Evolutionary conservation across 257 asterid species (phyloP).

Genomic region (Primulina huaijiensis): DNA sequence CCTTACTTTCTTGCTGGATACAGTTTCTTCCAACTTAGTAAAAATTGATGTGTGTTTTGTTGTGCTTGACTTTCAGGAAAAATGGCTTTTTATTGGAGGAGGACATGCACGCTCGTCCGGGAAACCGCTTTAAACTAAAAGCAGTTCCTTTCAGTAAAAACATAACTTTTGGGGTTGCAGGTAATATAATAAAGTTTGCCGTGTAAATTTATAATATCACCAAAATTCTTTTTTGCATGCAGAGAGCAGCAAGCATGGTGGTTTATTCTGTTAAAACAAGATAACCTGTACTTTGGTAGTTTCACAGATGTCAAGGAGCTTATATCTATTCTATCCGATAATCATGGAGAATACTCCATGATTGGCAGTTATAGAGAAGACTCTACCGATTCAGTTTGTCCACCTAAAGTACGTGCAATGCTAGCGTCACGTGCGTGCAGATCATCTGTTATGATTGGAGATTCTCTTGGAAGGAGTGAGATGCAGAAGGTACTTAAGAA

Average conservation of each 20-base stretch:
- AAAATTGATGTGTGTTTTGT: constrained; percentile 12
- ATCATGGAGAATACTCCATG: constrained; percentile 77
- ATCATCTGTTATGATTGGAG: constrained; percentile 89
- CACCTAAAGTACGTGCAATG: constrained; percentile 87
- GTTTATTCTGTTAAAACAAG: not conserved
- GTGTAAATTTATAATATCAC: not conserved
- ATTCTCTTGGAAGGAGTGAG: constrained; percentile 78
- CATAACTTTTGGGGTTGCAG: constrained; percentile 74
- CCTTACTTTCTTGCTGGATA: constrained; percentile 9
- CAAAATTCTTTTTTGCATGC: constrained; percentile 5
- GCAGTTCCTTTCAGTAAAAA: constrained; percentile 98
- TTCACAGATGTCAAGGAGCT: constrained; percentile 77
- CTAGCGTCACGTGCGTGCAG: constrained; percentile 97
- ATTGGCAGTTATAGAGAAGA: constrained; percentile 70
- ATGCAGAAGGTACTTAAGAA: constrained; percentile 70
- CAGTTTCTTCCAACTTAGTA: constrained; percentile 9
- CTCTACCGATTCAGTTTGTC: constrained; percentile 79
- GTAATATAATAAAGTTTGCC: constrained; percentile 34
- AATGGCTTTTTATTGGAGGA: constrained; percentile 88
- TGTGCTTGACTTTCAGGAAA: constrained; percentile 52
- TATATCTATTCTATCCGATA: constrained; percentile 67
- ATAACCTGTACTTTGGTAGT: constrained; percentile 12
- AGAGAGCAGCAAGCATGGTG: not conserved
- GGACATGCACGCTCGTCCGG: constrained; percentile 77
- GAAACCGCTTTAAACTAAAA: constrained; percentile 72